Evolutionary conservation across 2,329 filamentous ascomycete species (phyloP).

Genomic region (Eutypella sp.): DNA sequence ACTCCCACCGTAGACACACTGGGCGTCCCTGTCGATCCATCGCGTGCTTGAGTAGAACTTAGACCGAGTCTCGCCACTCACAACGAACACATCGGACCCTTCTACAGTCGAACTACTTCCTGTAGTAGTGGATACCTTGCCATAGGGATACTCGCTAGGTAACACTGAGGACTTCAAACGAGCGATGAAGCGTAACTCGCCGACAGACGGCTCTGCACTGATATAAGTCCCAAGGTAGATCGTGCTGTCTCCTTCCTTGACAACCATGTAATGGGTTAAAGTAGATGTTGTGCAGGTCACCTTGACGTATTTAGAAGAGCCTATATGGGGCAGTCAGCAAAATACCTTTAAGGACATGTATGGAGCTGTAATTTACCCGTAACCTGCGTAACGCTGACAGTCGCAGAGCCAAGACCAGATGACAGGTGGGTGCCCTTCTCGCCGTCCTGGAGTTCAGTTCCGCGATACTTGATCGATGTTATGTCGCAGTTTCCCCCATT

Average conservation of each 20-base stretch:
- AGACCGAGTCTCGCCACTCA: slow-evolving; percentile 58
- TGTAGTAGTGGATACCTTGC: slow-evolving; percentile 49
- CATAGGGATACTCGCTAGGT: slow-evolving; percentile 49
- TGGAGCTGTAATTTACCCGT: slow-evolving; percentile 14
- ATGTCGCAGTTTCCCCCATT: slow-evolving; percentile 55
- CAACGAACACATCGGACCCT: slow-evolving; percentile 54
- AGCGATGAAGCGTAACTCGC: slow-evolving; percentile 61
- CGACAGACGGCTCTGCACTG: slow-evolving; percentile 48
- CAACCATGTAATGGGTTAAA: slow-evolving; percentile 61
- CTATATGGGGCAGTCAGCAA: slow-evolving; percentile 2
- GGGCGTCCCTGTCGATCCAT: slow-evolving; percentile 64
- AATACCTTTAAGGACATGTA: background rate
- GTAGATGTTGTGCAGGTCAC: slow-evolving; percentile 55
- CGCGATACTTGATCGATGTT: slow-evolving; percentile 56
- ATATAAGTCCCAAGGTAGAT: slow-evolving; percentile 61
- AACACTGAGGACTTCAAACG: slow-evolving; percentile 49
- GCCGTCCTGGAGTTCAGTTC: slow-evolving; percentile 53
- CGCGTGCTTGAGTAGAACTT: slow-evolving; percentile 66
- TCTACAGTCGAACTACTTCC: slow-evolving; percentile 49
- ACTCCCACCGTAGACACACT: slow-evolving; percentile 53
- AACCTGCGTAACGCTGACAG: slow-evolving; percentile 42
- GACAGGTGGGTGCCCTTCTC: slow-evolving; percentile 50
- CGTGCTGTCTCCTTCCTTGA: slow-evolving; percentile 53
- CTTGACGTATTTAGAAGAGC: slow-evolving; percentile 46
- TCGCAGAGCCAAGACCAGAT: slow-evolving; percentile 54